Evolutionary conservation across 140 eudicot genomes (phyloP).

Genomic region (Stevia rebaudiana): DNA sequence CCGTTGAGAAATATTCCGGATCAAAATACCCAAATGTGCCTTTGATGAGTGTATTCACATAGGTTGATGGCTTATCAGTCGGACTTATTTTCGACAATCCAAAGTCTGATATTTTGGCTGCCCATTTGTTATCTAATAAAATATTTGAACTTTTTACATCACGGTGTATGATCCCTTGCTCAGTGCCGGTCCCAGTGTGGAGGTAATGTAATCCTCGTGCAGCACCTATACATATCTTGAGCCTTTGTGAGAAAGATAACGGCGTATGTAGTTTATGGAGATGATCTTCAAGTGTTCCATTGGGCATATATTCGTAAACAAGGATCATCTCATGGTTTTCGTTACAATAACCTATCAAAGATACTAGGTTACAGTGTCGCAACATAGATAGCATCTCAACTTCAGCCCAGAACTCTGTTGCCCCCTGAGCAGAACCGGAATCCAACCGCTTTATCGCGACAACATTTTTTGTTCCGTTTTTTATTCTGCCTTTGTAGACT

Average conservation of each 20-base stretch:
- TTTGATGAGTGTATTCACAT: background rate
- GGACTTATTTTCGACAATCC: conserved; percentile 20
- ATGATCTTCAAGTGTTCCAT: conserved; percentile 19
- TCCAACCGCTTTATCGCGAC: conserved; percentile 20
- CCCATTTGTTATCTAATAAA: conserved; percentile 16
- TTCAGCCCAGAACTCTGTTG: conserved; percentile 22
- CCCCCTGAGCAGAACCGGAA: conserved; percentile 1
- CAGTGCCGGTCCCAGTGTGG: conserved; percentile 20
- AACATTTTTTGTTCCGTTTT: background rate
- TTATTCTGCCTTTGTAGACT: conserved; percentile 23
- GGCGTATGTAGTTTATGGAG: conserved; percentile 10
- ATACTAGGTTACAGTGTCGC: conserved; percentile 22
- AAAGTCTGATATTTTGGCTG: conserved; percentile 23
- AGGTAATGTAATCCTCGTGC: conserved; percentile 25
- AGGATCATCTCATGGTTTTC: conserved; percentile 17
- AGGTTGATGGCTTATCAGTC: background rate
- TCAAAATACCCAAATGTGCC: conserved; percentile 24
- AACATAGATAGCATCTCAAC: conserved; percentile 16
- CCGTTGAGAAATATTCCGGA: background rate
- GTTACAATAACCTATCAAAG: conserved; percentile 24
- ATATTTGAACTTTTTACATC: conserved; percentile 22
- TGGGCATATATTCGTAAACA: conserved; percentile 25
- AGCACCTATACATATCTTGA: conserved; percentile 26
- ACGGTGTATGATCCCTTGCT: conserved; percentile 19
- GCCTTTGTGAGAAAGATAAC: conserved; percentile 26